Conservation (phyloP, 345 rosid species). For the Reutealis trisperma region DNA sequence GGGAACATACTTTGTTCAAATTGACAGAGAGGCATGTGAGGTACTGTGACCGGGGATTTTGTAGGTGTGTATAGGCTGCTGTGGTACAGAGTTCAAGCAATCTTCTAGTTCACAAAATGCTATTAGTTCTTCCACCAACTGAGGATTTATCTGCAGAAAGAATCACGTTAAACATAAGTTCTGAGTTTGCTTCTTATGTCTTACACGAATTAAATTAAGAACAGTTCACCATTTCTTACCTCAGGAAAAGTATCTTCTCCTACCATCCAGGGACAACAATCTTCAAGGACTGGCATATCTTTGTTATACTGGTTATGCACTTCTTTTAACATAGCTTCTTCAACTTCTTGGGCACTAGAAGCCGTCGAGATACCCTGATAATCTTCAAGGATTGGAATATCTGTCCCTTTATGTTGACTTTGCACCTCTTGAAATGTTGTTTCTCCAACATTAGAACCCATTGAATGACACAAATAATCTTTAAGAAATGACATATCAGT, state of each 20-base stretch:
- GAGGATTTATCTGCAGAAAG: constrained; percentile 1
- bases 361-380: neutral
- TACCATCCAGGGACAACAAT: neutral
- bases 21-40: neutral
- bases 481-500: constrained; percentile 6
- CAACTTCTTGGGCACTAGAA: too few species aligned
- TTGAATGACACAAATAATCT: too few species aligned
- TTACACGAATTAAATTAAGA: neutral
- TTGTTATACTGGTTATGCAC: too few species aligned
- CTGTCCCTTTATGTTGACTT: too few species aligned
- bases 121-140: neutral
- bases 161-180: neutral
- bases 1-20: too few species aligned
- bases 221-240: neutral
- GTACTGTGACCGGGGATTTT: neutral
- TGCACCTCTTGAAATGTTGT: too few species aligned
- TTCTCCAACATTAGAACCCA: too few species aligned
- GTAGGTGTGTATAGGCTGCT: neutral
- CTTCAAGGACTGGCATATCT: too few species aligned
- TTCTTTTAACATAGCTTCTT: too few species aligned
- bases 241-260: neutral
- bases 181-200: neutral
- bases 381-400: neutral
- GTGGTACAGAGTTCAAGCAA: neutral
- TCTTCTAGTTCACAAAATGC: neutral